phyloP scores from a whole-genome alignment of 2,329 filamentous ascomycete genomes.

The Phyllachora maydis region DNA sequence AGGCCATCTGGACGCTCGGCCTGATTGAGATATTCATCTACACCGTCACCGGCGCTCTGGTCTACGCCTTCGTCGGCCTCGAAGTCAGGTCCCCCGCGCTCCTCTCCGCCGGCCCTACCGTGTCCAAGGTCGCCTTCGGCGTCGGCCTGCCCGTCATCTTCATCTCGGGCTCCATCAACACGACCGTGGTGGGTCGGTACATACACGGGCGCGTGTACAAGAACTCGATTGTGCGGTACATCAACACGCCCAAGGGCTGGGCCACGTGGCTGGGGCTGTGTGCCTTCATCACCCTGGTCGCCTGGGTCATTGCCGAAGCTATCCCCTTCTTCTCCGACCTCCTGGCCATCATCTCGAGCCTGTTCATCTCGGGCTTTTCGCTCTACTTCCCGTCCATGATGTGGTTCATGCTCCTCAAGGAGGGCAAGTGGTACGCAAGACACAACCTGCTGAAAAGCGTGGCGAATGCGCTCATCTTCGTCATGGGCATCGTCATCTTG shows the following conservation, averaged over 20 bases:
- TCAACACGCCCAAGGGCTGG: conserved; percentile 27
- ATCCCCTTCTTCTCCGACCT: conserved; percentile 56
- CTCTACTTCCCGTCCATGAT: conserved; percentile 13
- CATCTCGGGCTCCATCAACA: conserved; percentile 53
- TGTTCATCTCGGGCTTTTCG: conserved; percentile 27
- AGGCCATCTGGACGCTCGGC: conserved; percentile 41
- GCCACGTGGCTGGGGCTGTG: conserved; percentile 34
- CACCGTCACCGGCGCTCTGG: conserved; percentile 41
- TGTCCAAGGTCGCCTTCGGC: conserved; percentile 49
- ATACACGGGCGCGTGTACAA: conserved; percentile 22
- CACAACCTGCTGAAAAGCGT: conserved; percentile 6
- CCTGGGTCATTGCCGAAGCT: conserved; percentile 51
- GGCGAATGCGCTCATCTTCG: conserved; percentile 7
- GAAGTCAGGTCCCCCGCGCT: conserved; percentile 46
- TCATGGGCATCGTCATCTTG: conserved; percentile 9
- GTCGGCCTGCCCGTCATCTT: conserved; percentile 53
- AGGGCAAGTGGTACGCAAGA: conserved; percentile 9
- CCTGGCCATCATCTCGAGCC: conserved; percentile 28
- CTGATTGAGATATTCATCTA: conserved; percentile 43
- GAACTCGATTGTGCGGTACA: conserved; percentile 19
- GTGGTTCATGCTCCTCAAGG: conserved; percentile 13
- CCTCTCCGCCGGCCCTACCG: conserved; percentile 33
- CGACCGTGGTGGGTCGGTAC: conserved; percentile 22
- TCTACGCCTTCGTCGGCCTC: conserved; percentile 48
- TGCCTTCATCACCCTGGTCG: conserved; percentile 34